Evolutionary conservation across 768 basidiomycete species (phyloP).

Genomic region (Pulveroboletus sp.): DNA sequence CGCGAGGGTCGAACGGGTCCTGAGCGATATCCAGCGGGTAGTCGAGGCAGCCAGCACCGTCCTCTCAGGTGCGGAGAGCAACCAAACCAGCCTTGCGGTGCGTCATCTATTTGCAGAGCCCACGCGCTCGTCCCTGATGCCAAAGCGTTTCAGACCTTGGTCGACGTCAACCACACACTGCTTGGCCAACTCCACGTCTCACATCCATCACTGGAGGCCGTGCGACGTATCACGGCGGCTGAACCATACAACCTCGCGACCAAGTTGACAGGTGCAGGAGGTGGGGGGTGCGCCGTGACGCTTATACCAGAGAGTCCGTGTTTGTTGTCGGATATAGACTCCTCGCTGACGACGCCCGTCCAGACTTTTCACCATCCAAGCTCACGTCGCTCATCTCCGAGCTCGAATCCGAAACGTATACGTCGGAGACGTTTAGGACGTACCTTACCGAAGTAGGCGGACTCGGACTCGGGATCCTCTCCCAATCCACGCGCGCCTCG

Average conservation of each 20-base stretch:
- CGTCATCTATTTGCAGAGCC: constrained; percentile 30
- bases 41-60: constrained; percentile 77
- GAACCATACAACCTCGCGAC: constrained; percentile 72
- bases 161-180: constrained; percentile 86
- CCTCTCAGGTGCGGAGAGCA: constrained; percentile 52
- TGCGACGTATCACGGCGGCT: constrained; percentile 65
- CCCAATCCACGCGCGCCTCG: constrained; percentile 38
- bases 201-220: constrained; percentile 82
- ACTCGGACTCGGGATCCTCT: constrained; percentile 84
- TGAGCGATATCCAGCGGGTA: constrained; percentile 81
- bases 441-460: constrained; percentile 95
- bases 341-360: background rate
- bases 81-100: constrained; percentile 49
- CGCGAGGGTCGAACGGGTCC: constrained; percentile 72
- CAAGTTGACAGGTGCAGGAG: constrained; percentile 97
- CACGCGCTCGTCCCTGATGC: background rate
- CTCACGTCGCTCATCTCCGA: constrained; percentile 57
- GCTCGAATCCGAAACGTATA: constrained; percentile 38
- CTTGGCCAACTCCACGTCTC: constrained; percentile 87
- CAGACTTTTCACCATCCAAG: constrained; percentile 67
- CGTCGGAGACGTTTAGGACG: constrained; percentile 37
- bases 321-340: too few relatives aligned
- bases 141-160: constrained; percentile 55
- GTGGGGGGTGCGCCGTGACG: constrained; percentile 97
- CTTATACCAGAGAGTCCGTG: constrained; percentile 87